These are phyloP conservation scores for Plasmodium fragile DNA, from an alignment of 169 alveolate genomes.

Conservation along the genomic window DNA sequence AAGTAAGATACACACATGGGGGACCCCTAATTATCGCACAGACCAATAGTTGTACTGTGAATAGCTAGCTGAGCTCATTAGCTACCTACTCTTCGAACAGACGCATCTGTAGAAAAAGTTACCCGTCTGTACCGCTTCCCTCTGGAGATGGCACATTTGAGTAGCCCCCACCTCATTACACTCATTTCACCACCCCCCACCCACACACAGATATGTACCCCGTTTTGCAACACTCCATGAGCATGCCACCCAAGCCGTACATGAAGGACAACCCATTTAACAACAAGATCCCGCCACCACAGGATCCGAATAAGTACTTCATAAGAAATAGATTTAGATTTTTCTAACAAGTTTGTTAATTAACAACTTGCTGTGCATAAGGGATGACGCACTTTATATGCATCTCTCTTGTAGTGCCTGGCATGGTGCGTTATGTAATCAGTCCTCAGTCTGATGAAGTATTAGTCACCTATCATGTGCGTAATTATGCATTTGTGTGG, in stretches of 20 bases:
- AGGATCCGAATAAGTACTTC: constrained; percentile 65
- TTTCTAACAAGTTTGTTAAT: constrained; percentile 2
- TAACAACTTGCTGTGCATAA: background rate
- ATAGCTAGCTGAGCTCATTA: background rate
- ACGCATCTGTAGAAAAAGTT: background rate
- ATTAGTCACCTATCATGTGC: background rate
- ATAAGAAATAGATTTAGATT: constrained; percentile 19
- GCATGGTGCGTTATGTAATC: background rate
- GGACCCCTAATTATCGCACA: background rate
- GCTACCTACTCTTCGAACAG: background rate
- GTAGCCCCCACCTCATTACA: background rate
- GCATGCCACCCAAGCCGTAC: constrained; percentile 29
- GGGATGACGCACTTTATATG: background rate
- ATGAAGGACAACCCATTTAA: constrained; percentile 38
- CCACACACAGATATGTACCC: constrained; percentile 12
- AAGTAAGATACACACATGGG: background rate
- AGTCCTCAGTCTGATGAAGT: background rate
- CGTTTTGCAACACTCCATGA: constrained; percentile 18
- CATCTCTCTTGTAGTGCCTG: background rate
- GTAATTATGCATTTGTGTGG: background rate
- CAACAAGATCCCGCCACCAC: constrained; percentile 29
- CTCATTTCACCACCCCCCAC: background rate
- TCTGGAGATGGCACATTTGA: background rate
- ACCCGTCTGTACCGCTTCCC: background rate
- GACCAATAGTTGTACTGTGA: background rate